phyloP scores from a whole-genome alignment of 2,329 filamentous ascomycete species.

The Monilinia fructigena region DNA sequence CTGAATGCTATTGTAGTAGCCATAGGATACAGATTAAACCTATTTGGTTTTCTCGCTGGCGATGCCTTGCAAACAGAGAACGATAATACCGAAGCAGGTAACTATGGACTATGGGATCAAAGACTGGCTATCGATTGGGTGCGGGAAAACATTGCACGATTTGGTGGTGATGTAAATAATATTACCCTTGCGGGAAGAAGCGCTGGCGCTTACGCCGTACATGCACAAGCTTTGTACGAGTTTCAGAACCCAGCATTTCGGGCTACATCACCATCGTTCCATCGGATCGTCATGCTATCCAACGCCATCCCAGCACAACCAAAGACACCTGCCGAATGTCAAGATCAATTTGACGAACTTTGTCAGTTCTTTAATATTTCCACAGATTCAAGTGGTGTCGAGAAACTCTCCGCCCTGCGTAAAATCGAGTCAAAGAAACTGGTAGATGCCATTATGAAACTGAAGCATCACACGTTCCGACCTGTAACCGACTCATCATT shows the following conservation, averaged over 20 bases:
- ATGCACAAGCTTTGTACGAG: slow-evolving; percentile 29
- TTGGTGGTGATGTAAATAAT: slow-evolving; percentile 56
- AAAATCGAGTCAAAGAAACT: slow-evolving; percentile 40
- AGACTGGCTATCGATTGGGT: slow-evolving; percentile 58
- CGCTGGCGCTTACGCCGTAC: slow-evolving; percentile 54
- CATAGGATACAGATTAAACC: slow-evolving; percentile 34
- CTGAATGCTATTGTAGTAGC: slow-evolving; percentile 23
- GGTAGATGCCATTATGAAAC: slow-evolving; percentile 40
- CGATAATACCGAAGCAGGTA: slow-evolving; percentile 34
- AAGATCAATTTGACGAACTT: slow-evolving; percentile 47
- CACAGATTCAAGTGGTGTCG: slow-evolving; percentile 25
- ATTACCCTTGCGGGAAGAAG: slow-evolving; percentile 56
- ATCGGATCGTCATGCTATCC: slow-evolving; percentile 46
- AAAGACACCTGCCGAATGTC: slow-evolving; percentile 42
- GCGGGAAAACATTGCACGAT: slow-evolving; percentile 53
- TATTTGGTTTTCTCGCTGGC: slow-evolving; percentile 41
- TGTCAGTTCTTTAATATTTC: slow-evolving; percentile 42
- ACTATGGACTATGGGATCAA: slow-evolving; percentile 59
- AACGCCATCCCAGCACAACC: slow-evolving; percentile 49
- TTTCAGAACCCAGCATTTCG: slow-evolving; percentile 30
- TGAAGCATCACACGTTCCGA: slow-evolving; percentile 49
- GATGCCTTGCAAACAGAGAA: slow-evolving; percentile 45
- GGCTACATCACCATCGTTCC: slow-evolving; percentile 35
- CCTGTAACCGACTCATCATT: slow-evolving; percentile 47
- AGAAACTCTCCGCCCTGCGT: slow-evolving; percentile 42